Evolutionary conservation across 352 stramenopile species (phyloP).

Genomic region (Lagenidium giganteum): DNA sequence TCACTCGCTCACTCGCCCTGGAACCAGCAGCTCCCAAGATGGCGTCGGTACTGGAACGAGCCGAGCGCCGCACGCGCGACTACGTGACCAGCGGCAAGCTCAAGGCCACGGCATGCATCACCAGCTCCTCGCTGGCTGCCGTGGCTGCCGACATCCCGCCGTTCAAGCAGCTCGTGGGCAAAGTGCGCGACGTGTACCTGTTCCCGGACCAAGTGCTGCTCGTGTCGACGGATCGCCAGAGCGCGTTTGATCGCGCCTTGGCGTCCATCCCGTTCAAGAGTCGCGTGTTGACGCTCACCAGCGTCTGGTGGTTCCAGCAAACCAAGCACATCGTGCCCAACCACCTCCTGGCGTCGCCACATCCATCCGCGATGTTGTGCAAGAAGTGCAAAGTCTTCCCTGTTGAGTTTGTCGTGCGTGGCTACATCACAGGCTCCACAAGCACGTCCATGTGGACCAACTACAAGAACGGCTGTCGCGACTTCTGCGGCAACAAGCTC

Average conservation of each 20-base stretch:
- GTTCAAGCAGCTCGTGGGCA: constrained; percentile 53
- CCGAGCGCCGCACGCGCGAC: constrained; percentile 47
- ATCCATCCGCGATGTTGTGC: constrained; percentile 94
- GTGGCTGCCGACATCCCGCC: constrained; percentile 19
- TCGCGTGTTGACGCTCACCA: constrained; percentile 94
- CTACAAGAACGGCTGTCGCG: constrained; percentile 91
- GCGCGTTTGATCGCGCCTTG: constrained; percentile 95
- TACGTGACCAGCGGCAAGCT: constrained; percentile 58
- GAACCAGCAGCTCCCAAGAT: constrained; percentile 39
- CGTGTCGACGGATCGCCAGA: constrained; percentile 96
- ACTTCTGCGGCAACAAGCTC: constrained; percentile 95
- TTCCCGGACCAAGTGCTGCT: constrained; percentile 86
- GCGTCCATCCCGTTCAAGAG: constrained; percentile 95
- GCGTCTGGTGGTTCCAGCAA: constrained; percentile 92
- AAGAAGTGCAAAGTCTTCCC: constrained; percentile 94
- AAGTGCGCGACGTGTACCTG: constrained; percentile 90
- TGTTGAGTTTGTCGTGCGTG: constrained; percentile 98
- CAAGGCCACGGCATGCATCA: constrained; percentile 25
- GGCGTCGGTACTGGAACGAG: constrained; percentile 31
- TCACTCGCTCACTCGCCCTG: too few relatives aligned
- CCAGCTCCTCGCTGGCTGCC: constrained; percentile 31
- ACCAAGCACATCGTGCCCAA: constrained; percentile 95
- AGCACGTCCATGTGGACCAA: constrained; percentile 98
- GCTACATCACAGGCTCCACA: constrained; percentile 94
- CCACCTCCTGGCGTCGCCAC: constrained; percentile 89